Percentiles rank a stretch among this genome's conserved stretches.
phyloP scores from a whole-genome alignment of 208 protist species.

The Crithidia brevicula region DNA sequence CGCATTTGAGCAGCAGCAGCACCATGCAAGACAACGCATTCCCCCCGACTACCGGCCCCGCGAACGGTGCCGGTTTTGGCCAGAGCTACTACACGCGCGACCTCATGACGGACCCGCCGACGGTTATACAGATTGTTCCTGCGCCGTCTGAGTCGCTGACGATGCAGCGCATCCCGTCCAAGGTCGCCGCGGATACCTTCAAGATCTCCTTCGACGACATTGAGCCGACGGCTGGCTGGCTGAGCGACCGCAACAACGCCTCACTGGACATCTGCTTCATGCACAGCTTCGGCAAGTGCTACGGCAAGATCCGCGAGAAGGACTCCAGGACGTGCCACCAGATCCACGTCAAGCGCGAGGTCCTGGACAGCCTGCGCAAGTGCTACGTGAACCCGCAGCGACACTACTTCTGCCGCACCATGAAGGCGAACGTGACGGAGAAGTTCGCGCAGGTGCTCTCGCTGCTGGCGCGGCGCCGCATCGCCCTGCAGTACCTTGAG shows the following conservation, averaged over 20 bases:
- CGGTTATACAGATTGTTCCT: slow-evolving; percentile 43
- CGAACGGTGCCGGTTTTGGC: slow-evolving; percentile 17
- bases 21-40: slow-evolving; percentile 27
- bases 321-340: slow-evolving; percentile 61
- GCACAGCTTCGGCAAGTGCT: slow-evolving; percentile 72
- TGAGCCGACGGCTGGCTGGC: slow-evolving; percentile 60
- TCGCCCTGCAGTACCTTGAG: slow-evolving; percentile 59
- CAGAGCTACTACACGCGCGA: slow-evolving; percentile 55
- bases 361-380: slow-evolving; percentile 46
- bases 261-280: slow-evolving; percentile 68
- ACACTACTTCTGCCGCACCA: slow-evolving; percentile 58
- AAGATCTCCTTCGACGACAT: slow-evolving; percentile 47
- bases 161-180: slow-evolving; percentile 18
- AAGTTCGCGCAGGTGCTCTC: slow-evolving; percentile 54
- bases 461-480: slow-evolving; percentile 39
- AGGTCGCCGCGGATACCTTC: slow-evolving; percentile 16
- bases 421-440: slow-evolving; percentile 60
- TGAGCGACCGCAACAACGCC: slow-evolving; percentile 55
- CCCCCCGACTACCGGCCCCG: neutral
- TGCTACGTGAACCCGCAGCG: slow-evolving; percentile 48
- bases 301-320: slow-evolving; percentile 48
- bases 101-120: slow-evolving; percentile 54
- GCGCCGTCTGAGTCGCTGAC: slow-evolving; percentile 14
- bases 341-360: slow-evolving; percentile 49
- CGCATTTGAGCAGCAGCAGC: neutral